Base-by-base conservation (phyloP, 768 basidiomycete genomes). In the Tylopilus vinaceipallidus region DNA sequence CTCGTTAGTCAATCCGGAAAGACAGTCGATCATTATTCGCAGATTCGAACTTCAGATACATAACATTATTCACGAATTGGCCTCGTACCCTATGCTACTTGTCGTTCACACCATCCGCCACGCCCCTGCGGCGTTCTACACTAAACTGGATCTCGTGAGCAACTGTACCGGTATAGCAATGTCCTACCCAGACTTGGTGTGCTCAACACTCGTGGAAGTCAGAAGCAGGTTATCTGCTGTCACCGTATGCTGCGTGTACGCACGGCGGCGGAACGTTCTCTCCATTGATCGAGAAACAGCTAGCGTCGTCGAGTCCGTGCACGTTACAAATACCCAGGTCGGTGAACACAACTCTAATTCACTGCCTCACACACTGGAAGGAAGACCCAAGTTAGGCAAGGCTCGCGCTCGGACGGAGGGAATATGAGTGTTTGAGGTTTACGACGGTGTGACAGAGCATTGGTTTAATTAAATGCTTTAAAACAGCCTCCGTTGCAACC, bases 41-140 rank as follows among this genome's bases (percentile, higher is more conserved):
- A 46, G 54, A 47, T 57, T 38, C 30, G 37, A 26, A 47, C 40
- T 43, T n/a, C 27, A 29, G 27, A 45, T 44, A 47, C 45, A 43
- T 47, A 42, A 32, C 46, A 23, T 53, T 44, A 22, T 42, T 47
- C 50, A 45, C 50, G 17, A 37, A 39, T 42, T 29, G 4, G 40
- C 43, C 26, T 39, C 38, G 45, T 49, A 53, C 42, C 37, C 37
- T 20, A 55, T 24, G 17, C 42, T 40, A 40, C 19, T 10, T 16
- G 11, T 17, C 32, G 34, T 29, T 24, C 41, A 48, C 45, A 46
- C 26, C 19, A 32, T 50, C 41, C 14, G 13, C 27, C 50, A 35
- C 29, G 41, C 48, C 26, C 36, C 22, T 39, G 37, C 23, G 23
- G 45, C 19, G 42, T 34, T 38, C 12, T 17, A 32, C 40, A 33